Conservation (phyloP, 768 basidiomycete species). For the Russula emetica region DNA sequence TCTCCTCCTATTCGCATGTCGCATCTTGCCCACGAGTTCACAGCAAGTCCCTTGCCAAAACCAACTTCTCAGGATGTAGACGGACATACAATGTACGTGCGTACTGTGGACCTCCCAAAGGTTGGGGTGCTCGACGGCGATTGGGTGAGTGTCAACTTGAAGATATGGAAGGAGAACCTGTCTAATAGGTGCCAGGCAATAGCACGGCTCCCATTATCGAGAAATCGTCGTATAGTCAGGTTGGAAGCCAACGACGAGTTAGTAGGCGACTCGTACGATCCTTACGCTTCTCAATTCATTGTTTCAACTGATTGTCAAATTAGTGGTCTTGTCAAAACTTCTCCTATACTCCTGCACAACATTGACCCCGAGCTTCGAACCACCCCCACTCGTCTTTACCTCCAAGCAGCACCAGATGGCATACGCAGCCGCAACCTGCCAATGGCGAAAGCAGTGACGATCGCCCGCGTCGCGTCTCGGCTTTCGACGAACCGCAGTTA, state of each 20-base stretch:
- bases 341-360: slow-evolving; percentile 55
- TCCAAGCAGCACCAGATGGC: slow-evolving; percentile 59
- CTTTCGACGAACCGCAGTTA: slow-evolving; percentile 60
- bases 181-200: slow-evolving; percentile 45
- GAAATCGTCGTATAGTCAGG: slow-evolving; percentile 50
- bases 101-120: slow-evolving; percentile 57
- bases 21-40: slow-evolving; percentile 27
- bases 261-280: slow-evolving; percentile 38
- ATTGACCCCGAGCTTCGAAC: slow-evolving; percentile 35
- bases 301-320: neutral
- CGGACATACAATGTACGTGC: slow-evolving; percentile 56
- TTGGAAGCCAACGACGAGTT: slow-evolving; percentile 50
- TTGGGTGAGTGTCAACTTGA: slow-evolving; percentile 53
- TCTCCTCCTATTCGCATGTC: slow-evolving; percentile 23
- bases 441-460: slow-evolving; percentile 59
- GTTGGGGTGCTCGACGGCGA: slow-evolving; percentile 69
- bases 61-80: slow-evolving; percentile 41
- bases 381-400: slow-evolving; percentile 32
- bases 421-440: slow-evolving; percentile 58
- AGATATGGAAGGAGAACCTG: neutral
- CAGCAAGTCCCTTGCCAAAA: slow-evolving; percentile 34
- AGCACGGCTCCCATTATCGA: slow-evolving; percentile 30
- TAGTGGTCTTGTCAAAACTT: slow-evolving; percentile 42
- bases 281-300: neutral
- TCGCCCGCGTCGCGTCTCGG: slow-evolving; percentile 79